A percentile compares a stretch with the other conserved stretches of the same genome.
Conservation (phyloP, 73 alveolate species). For the Stentor roeselii region DNA sequence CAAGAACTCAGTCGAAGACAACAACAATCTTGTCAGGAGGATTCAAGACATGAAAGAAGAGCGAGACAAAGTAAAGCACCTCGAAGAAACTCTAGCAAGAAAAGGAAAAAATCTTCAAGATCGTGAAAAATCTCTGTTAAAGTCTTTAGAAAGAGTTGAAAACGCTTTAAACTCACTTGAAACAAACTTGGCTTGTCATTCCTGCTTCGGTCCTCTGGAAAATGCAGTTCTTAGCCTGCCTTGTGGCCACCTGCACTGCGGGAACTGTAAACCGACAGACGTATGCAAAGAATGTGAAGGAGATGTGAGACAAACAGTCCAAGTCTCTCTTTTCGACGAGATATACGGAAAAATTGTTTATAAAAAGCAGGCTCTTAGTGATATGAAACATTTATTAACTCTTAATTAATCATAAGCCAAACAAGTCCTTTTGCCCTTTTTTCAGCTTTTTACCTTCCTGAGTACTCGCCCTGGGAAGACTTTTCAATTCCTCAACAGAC, state of each 20-base stretch:
- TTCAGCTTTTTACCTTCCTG: not conserved
- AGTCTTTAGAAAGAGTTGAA: not conserved
- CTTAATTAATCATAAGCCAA: no score
- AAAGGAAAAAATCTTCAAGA: not conserved
- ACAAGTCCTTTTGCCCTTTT: no score
- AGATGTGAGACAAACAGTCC: not conserved
- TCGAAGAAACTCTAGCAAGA: not conserved
- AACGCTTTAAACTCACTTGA: slow-evolving; percentile 12
- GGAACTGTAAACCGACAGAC: not conserved
- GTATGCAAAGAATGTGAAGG: not conserved
- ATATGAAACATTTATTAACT: slow-evolving; percentile 21
- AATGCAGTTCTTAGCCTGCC: slow-evolving; percentile 11
- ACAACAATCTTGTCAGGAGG: not conserved
- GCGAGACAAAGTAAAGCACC: not conserved
- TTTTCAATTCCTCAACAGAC: not conserved
- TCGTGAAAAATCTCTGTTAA: not conserved
- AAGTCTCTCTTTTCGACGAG: not conserved
- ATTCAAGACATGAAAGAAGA: not conserved
- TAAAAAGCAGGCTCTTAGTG: slow-evolving; percentile 6
- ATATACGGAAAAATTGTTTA: not conserved
- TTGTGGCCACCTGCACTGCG: slow-evolving; percentile 7
- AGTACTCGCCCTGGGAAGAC: not conserved
- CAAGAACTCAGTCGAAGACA: not conserved
- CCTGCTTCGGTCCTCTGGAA: slow-evolving; percentile 8
- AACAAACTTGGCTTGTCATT: slow-evolving; percentile 13